Percentiles rank a stretch among this genome's conserved stretches.
Conservation (phyloP, 1,284 basidiomycete species). For the Ganoderma resinaceum region DNA sequence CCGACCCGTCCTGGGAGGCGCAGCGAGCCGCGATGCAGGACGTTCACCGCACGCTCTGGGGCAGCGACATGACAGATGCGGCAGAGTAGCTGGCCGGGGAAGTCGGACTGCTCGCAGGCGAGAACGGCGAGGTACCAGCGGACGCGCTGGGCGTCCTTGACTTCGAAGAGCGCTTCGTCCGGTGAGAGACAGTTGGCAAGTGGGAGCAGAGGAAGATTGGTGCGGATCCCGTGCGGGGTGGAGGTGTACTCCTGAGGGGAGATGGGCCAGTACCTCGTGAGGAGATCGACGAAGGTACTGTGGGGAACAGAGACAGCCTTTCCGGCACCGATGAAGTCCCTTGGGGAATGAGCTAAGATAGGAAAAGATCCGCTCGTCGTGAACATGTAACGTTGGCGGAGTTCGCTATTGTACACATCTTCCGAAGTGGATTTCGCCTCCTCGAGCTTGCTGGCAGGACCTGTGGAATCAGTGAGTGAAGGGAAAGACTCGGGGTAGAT, state of each 20-base stretch:
- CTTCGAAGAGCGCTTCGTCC: no score
- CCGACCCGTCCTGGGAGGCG: background rate
- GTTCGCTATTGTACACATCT: no score
- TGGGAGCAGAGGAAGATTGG: background rate
- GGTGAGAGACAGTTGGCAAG: background rate
- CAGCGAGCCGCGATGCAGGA: background rate
- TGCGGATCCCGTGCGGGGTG: background rate
- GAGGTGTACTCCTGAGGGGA: background rate
- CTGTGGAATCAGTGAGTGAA: background rate
- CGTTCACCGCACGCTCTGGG: background rate
- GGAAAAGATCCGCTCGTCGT: no score
- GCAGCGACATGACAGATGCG: background rate
- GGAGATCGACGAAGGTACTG: background rate
- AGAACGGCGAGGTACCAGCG: background rate
- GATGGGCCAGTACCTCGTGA: background rate
- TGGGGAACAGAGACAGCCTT: background rate
- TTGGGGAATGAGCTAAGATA: background rate
- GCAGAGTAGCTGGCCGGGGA: background rate
- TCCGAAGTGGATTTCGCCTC: no score
- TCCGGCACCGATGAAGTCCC: background rate
- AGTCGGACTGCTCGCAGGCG: background rate
- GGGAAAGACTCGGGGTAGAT: background rate
- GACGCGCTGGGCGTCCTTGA: no score
- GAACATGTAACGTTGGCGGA: no score
- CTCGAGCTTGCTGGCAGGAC: no score